Conservation (phyloP, 2,329 filamentous ascomycete species). For the Pyrenochaeta sp. region DNA sequence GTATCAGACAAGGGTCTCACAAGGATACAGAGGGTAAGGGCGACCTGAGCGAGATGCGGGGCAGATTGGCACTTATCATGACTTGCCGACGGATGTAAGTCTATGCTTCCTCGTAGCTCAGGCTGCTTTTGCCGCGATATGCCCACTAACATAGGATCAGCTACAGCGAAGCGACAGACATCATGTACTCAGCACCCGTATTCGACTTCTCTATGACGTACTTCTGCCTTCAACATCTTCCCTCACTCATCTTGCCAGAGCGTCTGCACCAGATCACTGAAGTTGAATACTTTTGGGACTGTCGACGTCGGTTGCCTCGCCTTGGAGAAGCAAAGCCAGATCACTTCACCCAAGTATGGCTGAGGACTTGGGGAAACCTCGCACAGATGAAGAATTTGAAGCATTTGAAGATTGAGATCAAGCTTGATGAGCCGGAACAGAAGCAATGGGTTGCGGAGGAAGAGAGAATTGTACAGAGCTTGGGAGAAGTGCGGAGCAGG, state of each 20-base stretch:
- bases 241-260: not conserved
- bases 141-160: not conserved
- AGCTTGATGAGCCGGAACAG: not conserved
- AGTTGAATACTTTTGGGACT: not conserved
- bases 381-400: not conserved
- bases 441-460: not conserved
- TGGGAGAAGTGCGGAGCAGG: not conserved
- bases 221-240: not conserved
- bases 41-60: too few relatives aligned
- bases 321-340: not conserved
- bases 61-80: too few relatives aligned
- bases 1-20: too few relatives aligned
- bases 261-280: not conserved
- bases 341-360: not conserved
- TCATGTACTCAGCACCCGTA: not conserved
- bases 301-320: not conserved
- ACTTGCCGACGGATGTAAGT: too few relatives aligned
- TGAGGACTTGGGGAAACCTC: not conserved
- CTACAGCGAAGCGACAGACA: not conserved
- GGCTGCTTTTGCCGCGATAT: not conserved
- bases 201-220: not conserved
- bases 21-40: too few relatives aligned
- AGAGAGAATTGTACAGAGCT: not conserved
- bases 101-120: too few relatives aligned
- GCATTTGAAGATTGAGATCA: not conserved